These are phyloP conservation scores for Schizophyllum amplum DNA, from an alignment of 1,284 basidiomycete genomes.

Conservation along the genomic window DNA sequence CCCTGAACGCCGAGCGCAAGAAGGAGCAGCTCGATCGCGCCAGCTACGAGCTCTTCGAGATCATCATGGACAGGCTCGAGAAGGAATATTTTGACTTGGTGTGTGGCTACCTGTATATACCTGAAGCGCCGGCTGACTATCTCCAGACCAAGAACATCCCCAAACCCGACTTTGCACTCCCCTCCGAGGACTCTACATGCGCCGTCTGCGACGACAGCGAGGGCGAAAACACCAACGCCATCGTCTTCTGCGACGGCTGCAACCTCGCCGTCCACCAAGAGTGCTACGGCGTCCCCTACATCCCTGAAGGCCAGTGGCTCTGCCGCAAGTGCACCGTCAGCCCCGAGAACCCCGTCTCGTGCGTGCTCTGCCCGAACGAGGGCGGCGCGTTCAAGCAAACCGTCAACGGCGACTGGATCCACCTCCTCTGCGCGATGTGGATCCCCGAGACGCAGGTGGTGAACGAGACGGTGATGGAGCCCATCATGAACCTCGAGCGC, in stretches of 20 bases:
- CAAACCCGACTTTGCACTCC: slow-evolving; percentile 74
- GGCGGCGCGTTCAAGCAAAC: slow-evolving; percentile 99
- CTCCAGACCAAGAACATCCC: slow-evolving; percentile 83
- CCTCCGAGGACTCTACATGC: slow-evolving; percentile 91
- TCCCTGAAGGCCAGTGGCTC: slow-evolving; percentile 99
- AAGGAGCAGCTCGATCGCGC: slow-evolving; percentile 71
- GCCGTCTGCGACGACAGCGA: slow-evolving; percentile 98
- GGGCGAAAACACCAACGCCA: slow-evolving; percentile 97
- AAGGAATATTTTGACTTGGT: slow-evolving; percentile 99
- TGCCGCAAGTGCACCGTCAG: slow-evolving; percentile 98
- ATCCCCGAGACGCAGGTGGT: slow-evolving; percentile 92
- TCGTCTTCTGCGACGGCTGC: slow-evolving; percentile 99
- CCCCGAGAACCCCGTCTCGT: slow-evolving; percentile 92
- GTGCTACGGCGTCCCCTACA: slow-evolving; percentile 99
- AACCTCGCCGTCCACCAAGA: slow-evolving; percentile 99
- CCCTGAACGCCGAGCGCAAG: slow-evolving; percentile 76
- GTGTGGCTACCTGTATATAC: slow-evolving; percentile 11
- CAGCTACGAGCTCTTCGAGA: slow-evolving; percentile 86
- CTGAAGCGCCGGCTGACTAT: background rate
- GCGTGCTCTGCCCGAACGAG: slow-evolving; percentile 92
- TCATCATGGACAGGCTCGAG: slow-evolving; percentile 95
- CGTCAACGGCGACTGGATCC: slow-evolving; percentile 88
- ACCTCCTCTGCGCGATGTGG: slow-evolving; percentile 97
- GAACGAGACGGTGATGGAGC: slow-evolving; percentile 98
- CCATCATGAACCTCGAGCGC: slow-evolving; percentile 84